Conservation (phyloP, 2,329 filamentous ascomycete species). For the Botrytis cinerea region DNA sequence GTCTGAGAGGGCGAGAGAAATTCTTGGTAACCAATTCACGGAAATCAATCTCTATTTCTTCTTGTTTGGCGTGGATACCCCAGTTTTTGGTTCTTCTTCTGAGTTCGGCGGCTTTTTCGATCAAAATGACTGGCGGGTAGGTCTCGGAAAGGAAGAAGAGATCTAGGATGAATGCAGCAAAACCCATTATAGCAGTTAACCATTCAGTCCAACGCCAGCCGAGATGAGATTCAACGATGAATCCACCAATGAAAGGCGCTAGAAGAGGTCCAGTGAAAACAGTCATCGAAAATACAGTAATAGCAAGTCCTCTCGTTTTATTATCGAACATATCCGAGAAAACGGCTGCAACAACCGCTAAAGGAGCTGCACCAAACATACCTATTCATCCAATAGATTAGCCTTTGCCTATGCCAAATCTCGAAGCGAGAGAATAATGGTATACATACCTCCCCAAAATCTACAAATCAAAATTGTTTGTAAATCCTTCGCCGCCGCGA, state of each 20-base stretch:
- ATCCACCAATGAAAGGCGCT: constrained; percentile 69
- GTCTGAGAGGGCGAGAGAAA: constrained; percentile 44
- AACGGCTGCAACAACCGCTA: constrained; percentile 69
- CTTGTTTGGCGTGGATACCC: constrained; percentile 71
- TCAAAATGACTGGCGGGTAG: constrained; percentile 67
- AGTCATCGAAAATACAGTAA: constrained; percentile 60
- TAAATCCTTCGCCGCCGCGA: constrained; percentile 66
- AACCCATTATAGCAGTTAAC: constrained; percentile 63
- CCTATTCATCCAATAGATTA: constrained; percentile 29
- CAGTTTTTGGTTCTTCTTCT: constrained; percentile 66
- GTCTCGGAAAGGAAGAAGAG: constrained; percentile 67
- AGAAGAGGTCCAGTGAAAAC: constrained; percentile 69
- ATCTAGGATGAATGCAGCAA: constrained; percentile 59
- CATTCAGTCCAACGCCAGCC: constrained; percentile 77
- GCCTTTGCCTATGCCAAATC: background rate
- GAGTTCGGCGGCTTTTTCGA: constrained; percentile 61
- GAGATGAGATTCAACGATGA: constrained; percentile 60
- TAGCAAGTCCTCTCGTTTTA: constrained; percentile 58
- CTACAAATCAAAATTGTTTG: constrained; percentile 70
- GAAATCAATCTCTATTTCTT: constrained; percentile 69
- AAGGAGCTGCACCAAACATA: constrained; percentile 68
- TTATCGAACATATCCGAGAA: constrained; percentile 74
- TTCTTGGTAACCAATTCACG: constrained; percentile 62
- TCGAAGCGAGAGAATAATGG: background rate
- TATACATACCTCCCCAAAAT: constrained; percentile 67